Evolutionary conservation across 1,284 basidiomycete species (phyloP).

Genomic region (Cutaneotrichosporon curvatum): DNA sequence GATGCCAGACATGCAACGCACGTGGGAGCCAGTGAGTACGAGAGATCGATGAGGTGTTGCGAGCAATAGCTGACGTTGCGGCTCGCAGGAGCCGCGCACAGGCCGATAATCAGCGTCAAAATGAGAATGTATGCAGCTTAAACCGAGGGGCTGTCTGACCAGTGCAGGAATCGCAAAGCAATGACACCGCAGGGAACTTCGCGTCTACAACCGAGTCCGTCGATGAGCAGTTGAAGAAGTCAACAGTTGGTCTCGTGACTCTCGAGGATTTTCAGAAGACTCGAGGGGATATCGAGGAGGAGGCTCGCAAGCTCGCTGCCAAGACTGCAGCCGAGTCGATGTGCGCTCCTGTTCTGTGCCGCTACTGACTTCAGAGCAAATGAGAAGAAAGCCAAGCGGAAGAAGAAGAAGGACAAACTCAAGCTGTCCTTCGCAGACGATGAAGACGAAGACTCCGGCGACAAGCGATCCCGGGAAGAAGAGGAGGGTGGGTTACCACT

Average conservation of each 20-base stretch:
- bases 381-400: conserved; percentile 64
- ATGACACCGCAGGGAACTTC: conserved; percentile 76
- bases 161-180: conserved; percentile 50
- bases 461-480: conserved; percentile 25
- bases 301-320: conserved; percentile 82
- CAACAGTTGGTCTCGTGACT: conserved; percentile 85
- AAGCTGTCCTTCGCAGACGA: conserved; percentile 87
- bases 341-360: conserved; percentile 12
- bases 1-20: no score
- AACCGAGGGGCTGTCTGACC: background rate
- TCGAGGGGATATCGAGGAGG: conserved; percentile 84
- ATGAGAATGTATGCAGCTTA: conserved; percentile 25
- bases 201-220: conserved; percentile 89
- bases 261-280: conserved; percentile 88
- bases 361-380: conserved; percentile 8
- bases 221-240: conserved; percentile 88
- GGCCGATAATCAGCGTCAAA: conserved; percentile 35
- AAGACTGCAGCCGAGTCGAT: conserved; percentile 33
- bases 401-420: conserved; percentile 84
- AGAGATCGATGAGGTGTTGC: background rate
- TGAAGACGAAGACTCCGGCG: conserved; percentile 36
- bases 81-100: conserved; percentile 26
- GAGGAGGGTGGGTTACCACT: conserved; percentile 19
- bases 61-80: conserved; percentile 3
- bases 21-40: no score